A percentile compares a stretch with the other conserved stretches of the same genome.
Conservation (phyloP, 2,329 filamentous ascomycete genomes). For the Xylariaceae sp. region DNA sequence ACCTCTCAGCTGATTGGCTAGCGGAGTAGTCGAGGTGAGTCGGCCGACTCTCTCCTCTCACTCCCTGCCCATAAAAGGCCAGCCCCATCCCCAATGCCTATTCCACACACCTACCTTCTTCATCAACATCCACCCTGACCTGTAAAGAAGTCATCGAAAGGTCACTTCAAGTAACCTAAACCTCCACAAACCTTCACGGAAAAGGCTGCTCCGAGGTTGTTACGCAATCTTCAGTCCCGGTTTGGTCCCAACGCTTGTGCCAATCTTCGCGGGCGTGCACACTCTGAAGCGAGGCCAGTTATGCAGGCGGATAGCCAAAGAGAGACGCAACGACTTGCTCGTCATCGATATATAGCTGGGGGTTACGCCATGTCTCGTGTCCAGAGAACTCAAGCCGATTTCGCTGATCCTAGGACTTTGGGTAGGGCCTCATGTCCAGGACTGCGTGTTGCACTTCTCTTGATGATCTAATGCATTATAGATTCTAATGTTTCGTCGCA, state of each 20-base stretch:
- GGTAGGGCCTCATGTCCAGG: conserved; percentile 9
- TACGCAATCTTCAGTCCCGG: conserved; percentile 15
- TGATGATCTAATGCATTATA: conserved; percentile 7
- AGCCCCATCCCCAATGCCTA: conserved; percentile 20
- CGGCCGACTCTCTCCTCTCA: conserved; percentile 20
- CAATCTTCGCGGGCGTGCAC: conserved; percentile 1
- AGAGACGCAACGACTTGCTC: background rate
- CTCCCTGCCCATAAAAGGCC: conserved; percentile 28
- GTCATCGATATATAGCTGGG: conserved; percentile 1
- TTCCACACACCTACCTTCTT: conserved; percentile 19
- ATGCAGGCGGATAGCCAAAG: conserved; percentile 9
- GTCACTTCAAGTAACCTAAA: conserved; percentile 7
- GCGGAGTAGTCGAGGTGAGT: conserved; percentile 13
- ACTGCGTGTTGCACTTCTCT: conserved; percentile 1
- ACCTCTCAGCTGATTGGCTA: conserved; percentile 23
- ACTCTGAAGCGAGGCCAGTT: conserved; percentile 8
- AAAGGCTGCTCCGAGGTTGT: conserved; percentile 8
- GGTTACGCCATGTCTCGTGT: conserved; percentile 3
- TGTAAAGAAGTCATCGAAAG: conserved; percentile 19
- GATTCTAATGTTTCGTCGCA: conserved; percentile 8
- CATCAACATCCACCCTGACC: conserved; percentile 8
- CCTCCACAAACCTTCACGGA: conserved; percentile 17
- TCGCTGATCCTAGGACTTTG: conserved; percentile 2
- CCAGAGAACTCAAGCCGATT: background rate
- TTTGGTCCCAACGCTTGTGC: conserved; percentile 17